Evolutionary conservation across 2,329 filamentous ascomycete genomes (phyloP), one percentile per base, ranked within the genome.

Genomic region (Talaromyces piceae): DNA sequence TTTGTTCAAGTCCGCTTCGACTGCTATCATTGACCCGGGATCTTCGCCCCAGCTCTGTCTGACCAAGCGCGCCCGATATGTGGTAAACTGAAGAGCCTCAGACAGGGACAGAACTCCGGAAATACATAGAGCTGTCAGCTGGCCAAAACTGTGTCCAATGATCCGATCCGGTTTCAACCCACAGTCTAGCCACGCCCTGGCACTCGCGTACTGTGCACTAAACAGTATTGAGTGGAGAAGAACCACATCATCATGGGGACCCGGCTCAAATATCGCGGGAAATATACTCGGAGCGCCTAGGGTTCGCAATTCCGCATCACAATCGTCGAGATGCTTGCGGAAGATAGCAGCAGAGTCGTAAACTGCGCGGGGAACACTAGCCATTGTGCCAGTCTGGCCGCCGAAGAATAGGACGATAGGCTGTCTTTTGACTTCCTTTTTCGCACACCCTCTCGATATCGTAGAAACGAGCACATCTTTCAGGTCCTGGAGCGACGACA

Each of bases 331-430:
- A 47, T 37, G 25, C 33, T 16, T 5, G 3, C 33, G 33, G 33
- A 39, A 39, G 18, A 39, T 16, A 9, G 33, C 4, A 39, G 18
- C n/a, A 20, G n/a, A 6, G 16, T 27, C 25, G 18, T 18, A 45
- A 8, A 50, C n/a, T 2, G 16, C n/a, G 27, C 43, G 9, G 5
- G 18, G 5, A 5, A 50, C 9, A 11, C 18, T n/a, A 2, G 30
- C 41, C n/a, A 56, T 61, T 0, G 48, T 58, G 4, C 59, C 58
- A 2, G 53, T 60, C 43, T 75, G 73, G 1, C 72, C 72, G 3
- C 68, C 69, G 47, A 74, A 72, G 31, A 58, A 61, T 0, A 75
- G 58, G 1, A 74, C 56, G 2, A 73, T 12, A 11, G 28, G 28
- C 28, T 30, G 28, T 30, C 4, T 30, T 30, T 30, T 30, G 28